Conservation (phyloP, 2,329 filamentous ascomycete species). For the Aspergillus sp. region DNA sequence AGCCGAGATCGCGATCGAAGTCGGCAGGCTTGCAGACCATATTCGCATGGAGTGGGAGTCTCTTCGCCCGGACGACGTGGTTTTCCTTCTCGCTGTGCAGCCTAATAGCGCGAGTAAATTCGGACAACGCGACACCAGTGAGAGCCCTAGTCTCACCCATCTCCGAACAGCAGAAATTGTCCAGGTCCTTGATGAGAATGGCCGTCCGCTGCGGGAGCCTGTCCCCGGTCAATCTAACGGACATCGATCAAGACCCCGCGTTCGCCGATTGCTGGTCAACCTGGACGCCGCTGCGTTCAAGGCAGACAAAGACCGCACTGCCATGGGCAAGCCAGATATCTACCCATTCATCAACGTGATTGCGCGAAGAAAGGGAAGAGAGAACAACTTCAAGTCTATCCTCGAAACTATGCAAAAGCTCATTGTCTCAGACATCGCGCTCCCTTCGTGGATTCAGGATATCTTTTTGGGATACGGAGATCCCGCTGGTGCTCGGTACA, state of each 20-base stretch:
- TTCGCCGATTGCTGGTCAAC: conserved; percentile 72
- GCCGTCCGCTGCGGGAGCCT: conserved; percentile 65
- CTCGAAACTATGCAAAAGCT: conserved; percentile 87
- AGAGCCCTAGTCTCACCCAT: conserved; percentile 65
- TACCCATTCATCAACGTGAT: conserved; percentile 85
- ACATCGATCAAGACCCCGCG: conserved; percentile 55
- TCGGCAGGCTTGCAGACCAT: conserved; percentile 72
- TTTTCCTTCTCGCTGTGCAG: conserved; percentile 80
- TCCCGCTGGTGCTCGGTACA: conserved; percentile 82
- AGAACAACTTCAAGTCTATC: conserved; percentile 96
- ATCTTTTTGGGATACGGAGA: conserved; percentile 98
- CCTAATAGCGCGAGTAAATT: conserved; percentile 42
- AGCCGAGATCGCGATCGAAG: conserved; percentile 81
- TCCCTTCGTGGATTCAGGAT: conserved; percentile 91
- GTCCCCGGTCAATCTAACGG: conserved; percentile 58
- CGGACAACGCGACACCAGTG: conserved; percentile 27
- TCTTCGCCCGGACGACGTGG: conserved; percentile 78
- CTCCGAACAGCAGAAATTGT: conserved; percentile 82
- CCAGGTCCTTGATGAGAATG: conserved; percentile 82
- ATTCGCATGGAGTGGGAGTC: conserved; percentile 86
- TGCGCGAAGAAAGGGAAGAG: conserved; percentile 75
- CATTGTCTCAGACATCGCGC: conserved; percentile 76
- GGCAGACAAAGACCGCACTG: conserved; percentile 65
- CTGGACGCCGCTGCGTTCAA: conserved; percentile 78
- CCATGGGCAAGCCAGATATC: conserved; percentile 69